phyloP scores from a whole-genome alignment of 1,284 basidiomycete species.

The Irpex rosettiformis region DNA sequence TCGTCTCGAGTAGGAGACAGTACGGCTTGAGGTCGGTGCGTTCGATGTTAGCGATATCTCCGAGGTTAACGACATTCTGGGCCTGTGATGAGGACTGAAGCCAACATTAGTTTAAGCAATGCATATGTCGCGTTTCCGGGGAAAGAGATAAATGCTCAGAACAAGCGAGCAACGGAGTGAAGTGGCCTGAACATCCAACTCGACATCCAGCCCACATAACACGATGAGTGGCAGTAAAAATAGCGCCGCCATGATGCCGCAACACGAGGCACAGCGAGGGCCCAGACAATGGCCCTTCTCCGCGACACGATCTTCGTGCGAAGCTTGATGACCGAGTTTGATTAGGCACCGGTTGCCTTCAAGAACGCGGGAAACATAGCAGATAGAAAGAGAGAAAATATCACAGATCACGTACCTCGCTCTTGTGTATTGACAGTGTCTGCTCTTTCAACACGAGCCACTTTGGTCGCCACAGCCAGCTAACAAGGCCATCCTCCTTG shows the following conservation, averaged over 20 bases:
- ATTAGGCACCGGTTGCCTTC: background rate
- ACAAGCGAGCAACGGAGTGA: background rate
- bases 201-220: too few species aligned
- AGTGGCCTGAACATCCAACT: too few species aligned
- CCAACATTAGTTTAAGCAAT: background rate
- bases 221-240: background rate
- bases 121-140: background rate
- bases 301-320: background rate
- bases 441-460: conserved; percentile 88
- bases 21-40: conserved; percentile 93
- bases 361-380: background rate
- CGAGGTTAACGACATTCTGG: conserved; percentile 67
- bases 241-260: background rate
- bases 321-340: background rate
- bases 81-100: conserved; percentile 51
- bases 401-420: conserved; percentile 63
- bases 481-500: conserved; percentile 89
- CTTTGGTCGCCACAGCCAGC: conserved; percentile 91
- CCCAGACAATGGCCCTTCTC: background rate
- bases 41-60: conserved; percentile 85
- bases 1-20: conserved; percentile 83
- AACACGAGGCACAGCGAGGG: background rate
- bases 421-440: conserved; percentile 85
- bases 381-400: conserved; percentile 10
- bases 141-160: background rate